Conservation (phyloP, 2,329 filamentous ascomycete species). For the Hypoxylon sp. region DNA sequence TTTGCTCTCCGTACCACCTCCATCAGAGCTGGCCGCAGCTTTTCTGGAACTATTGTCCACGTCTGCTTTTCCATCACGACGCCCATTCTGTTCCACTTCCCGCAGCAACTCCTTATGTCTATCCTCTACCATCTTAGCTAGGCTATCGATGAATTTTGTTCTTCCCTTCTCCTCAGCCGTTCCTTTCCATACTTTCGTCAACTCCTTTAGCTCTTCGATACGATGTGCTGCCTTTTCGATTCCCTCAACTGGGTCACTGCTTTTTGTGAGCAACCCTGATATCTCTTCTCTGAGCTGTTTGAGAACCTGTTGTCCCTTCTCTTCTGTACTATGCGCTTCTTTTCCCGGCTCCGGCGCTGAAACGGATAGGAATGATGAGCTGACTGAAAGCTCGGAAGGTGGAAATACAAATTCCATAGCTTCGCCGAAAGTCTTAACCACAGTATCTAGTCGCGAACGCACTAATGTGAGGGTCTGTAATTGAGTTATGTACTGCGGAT, state of each 20-base stretch:
- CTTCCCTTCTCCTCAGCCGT: slow-evolving; percentile 94
- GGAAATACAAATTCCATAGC: slow-evolving; percentile 96
- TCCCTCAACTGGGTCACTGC: slow-evolving; percentile 73
- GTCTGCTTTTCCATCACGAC: slow-evolving; percentile 57
- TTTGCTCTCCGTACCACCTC: slow-evolving; percentile 57
- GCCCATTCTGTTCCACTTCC: slow-evolving; percentile 63
- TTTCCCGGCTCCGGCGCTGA: slow-evolving; percentile 83
- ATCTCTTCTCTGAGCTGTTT: slow-evolving; percentile 80
- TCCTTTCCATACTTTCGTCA: slow-evolving; percentile 91
- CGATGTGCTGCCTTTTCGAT: slow-evolving; percentile 80
- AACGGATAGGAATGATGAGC: slow-evolving; percentile 89
- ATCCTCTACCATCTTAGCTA: slow-evolving; percentile 89
- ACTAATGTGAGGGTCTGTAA: slow-evolving; percentile 87
- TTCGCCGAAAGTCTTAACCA: slow-evolving; percentile 92
- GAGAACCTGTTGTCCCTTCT: slow-evolving; percentile 88
- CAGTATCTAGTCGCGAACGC: slow-evolving; percentile 85
- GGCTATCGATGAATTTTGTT: slow-evolving; percentile 81
- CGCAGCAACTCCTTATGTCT: slow-evolving; percentile 67
- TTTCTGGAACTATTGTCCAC: slow-evolving; percentile 54
- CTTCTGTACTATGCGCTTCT: slow-evolving; percentile 77
- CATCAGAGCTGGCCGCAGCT: slow-evolving; percentile 53
- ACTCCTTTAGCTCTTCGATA: slow-evolving; percentile 81
- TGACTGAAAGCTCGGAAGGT: slow-evolving; percentile 86
- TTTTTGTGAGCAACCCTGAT: slow-evolving; percentile 70
- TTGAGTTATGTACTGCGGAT: slow-evolving; percentile 79